Base-by-base conservation (phyloP, 1,284 basidiomycete genomes). In the Exobasidium cylindrosporum region DNA sequence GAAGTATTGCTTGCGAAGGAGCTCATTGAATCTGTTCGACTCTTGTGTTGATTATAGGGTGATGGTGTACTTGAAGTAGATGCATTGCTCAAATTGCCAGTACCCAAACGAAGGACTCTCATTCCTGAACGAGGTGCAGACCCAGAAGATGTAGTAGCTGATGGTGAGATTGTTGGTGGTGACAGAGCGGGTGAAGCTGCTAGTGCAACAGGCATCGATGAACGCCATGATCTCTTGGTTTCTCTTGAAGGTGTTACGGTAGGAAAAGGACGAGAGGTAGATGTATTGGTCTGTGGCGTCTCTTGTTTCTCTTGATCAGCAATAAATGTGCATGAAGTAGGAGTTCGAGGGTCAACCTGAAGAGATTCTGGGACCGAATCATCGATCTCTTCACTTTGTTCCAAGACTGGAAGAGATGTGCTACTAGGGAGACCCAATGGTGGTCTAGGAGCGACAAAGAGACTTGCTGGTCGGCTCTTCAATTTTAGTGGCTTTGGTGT, bases 401-500 rank as follows among this genome's bases (percentile, higher is more conserved):
- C 35, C 35, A 40, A 40, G 44, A 57, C 61, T 43, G 69, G 68
- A 63, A 67, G 62, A 14, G 65, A 66, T 3, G 60, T 65, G 56
- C 69, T 70, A 57, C 44, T 60, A n/a, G n/a, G n/a, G 58, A 54
- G 31, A 3, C 68, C 55, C 6, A 55, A 61, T 21, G 44, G 60
- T 31, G 62, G 52, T 43, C 58, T 60, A 4, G 72, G 63, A 26
- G 66, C 60, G 44, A 76, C 35, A 60, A 65, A 76, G 13, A 76
- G 59, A 43, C 74, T 76, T 14, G 72, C 69, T 6, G 74, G 74
- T 40, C 74, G 60, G 30, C 69, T 69, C 44, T 74, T 76, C 60
- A 76, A 69, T 62, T 74, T 76, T 60, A 76, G 66, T 24, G 74
- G 74, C 44, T 63, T 62, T 21, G 74, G 74, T n/a, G 68, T 70